Conservation (phyloP, 768 basidiomycete species). For the Cubamyces sp. region DNA sequence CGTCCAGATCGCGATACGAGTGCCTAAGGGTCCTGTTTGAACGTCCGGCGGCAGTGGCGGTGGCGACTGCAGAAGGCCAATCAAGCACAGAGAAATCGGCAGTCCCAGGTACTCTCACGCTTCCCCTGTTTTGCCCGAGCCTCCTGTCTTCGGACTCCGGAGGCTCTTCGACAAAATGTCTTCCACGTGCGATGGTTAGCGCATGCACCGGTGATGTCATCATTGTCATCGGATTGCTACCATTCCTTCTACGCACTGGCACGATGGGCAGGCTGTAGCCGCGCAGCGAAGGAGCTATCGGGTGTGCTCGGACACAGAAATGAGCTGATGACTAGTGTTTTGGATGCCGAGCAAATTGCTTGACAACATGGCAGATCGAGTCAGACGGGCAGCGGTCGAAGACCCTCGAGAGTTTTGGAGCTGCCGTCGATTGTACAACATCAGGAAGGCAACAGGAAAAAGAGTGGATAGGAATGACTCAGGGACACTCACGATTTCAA, state of each 20-base stretch:
- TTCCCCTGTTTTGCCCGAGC: constrained; percentile 14
- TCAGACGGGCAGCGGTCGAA: no score
- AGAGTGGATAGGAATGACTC: no score
- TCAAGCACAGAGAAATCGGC: not conserved
- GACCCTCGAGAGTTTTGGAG: no score
- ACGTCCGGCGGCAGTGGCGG: constrained; percentile 8
- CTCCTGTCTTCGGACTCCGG: constrained; percentile 1
- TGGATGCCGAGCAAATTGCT: no score
- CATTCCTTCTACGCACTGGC: not conserved
- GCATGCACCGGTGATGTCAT: constrained; percentile 1
- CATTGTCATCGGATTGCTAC: not conserved
- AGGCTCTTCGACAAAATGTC: not conserved
- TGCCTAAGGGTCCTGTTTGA: not conserved
- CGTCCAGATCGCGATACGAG: no score
- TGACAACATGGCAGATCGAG: no score
- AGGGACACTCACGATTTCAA: no score
- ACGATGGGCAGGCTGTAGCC: no score
- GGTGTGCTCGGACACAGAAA: not conserved
- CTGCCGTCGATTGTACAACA: no score
- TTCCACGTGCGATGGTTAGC: not conserved
- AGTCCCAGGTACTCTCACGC: constrained; percentile 3
- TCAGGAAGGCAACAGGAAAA: no score
- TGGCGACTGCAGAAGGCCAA: constrained; percentile 1
- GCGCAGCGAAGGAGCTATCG: not conserved
- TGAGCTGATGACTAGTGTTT: no score